Evolutionary conservation across 495 filamentous ascomycete genomes (phyloP), one percentile per base, ranked within the genome.

Genomic region (Xylaria curta): DNA sequence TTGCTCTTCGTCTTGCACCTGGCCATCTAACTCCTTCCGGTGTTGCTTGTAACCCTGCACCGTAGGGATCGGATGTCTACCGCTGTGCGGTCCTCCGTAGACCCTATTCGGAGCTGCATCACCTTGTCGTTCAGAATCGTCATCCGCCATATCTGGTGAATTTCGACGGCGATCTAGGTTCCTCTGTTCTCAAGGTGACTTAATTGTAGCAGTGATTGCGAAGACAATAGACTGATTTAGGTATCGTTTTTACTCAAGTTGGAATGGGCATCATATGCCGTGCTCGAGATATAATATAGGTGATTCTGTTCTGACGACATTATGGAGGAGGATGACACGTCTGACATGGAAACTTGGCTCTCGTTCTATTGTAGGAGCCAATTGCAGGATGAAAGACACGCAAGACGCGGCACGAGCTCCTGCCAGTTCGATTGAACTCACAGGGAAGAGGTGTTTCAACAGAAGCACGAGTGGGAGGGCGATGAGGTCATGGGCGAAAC

Each of bases 11-110:
- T 78, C 79, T 24, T 81, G 68, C 58, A 74, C 42, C n/a, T 80
- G 71, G n/a, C 73, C 80, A 66, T 84, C 78, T 24, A 87, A 81
- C 69, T 88, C 78, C 53, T 83, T 79, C 62, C 86, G 85, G 64
- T 87, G 85, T 64, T 90, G 82, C n/a, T 84, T 83, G 74, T 91
- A 92, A 5, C 81, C 80, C 74, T 88, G 83, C n/a, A 92, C 80
- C 21, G 89, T 92, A 19, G 90, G 90, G 33, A 92, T 85, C 0
- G 86, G 87, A 73, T 91, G 88, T 64, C 84, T 83, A 5, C 82
- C 78, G 13, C 81, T 87, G 76, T 90, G 89, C 12, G 88, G 86
- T 9, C 83, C 81, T 38, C 80, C 81, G 68, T 88, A 83, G 26
- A 82, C 84, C 56, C 82, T 82, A 24, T 76, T 77, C 13, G 78